Conservation (phyloP, 192 early-diverging fungal genomes). For the Coemansia javaensis region DNA sequence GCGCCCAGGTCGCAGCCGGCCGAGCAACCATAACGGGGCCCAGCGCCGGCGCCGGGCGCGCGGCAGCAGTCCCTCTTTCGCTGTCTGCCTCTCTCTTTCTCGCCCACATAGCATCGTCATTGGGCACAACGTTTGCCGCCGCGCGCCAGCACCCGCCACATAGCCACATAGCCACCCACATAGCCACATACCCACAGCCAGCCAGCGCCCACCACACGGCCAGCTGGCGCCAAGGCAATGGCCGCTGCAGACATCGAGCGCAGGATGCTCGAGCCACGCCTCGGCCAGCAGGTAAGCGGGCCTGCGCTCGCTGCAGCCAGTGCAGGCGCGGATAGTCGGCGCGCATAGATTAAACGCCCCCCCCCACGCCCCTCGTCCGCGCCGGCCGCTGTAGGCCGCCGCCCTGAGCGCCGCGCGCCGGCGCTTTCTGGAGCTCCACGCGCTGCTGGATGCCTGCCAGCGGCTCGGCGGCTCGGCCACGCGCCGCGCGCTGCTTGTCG, state of each 20-base stretch:
- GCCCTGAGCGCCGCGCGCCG: conserved; percentile 25
- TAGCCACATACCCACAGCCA: too few relatives aligned
- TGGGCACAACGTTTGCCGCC: too few relatives aligned
- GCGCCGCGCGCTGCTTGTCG: conserved; percentile 18
- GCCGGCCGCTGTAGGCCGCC: conserved; percentile 18
- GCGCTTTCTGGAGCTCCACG: conserved; percentile 35
- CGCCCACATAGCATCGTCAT: too few relatives aligned
- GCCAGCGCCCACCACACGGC: too few relatives aligned
- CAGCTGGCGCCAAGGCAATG: conserved; percentile 10
- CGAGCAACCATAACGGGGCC: too few relatives aligned
- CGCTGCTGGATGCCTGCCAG: conserved; percentile 17
- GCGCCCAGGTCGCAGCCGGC: too few relatives aligned
- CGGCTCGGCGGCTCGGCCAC: conserved; percentile 3
- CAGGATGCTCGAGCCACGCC: conserved; percentile 21
- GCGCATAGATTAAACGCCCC: conserved; percentile 28
- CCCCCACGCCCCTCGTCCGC: not conserved
- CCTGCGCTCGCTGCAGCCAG: conserved; percentile 5
- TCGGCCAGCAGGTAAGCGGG: conserved; percentile 28
- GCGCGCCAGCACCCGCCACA: too few relatives aligned
- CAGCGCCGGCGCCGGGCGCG: too few relatives aligned
- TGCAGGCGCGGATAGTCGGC: conserved; percentile 8
- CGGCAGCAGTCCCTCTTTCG: too few relatives aligned
- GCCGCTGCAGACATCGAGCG: conserved; percentile 42
- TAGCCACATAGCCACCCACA: too few relatives aligned
- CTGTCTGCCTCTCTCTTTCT: too few relatives aligned